Conservation (phyloP, 179 eudicot genomes). For the Gypsophila paniculata region DNA sequence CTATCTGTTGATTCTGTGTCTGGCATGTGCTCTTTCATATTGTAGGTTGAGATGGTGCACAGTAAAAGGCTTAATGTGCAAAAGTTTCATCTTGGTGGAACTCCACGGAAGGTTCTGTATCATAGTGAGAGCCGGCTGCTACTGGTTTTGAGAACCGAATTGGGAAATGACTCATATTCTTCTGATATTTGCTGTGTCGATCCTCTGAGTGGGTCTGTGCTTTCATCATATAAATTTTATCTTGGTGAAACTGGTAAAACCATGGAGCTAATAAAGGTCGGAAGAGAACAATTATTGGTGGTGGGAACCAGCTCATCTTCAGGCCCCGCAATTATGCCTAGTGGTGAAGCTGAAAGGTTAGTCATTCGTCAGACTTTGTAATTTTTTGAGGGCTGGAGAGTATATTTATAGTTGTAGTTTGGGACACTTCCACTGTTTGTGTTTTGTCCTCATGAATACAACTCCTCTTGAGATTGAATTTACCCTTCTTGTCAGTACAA, state of each 20-base stretch:
- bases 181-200: slow-evolving; percentile 92
- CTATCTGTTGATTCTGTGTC: slow-evolving; percentile 1
- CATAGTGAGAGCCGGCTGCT: slow-evolving; percentile 82
- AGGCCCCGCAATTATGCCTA: slow-evolving; percentile 92
- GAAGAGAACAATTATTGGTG: slow-evolving; percentile 69
- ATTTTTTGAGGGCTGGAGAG: not conserved
- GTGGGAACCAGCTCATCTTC: slow-evolving; percentile 81
- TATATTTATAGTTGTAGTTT: not conserved
- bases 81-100: slow-evolving; percentile 88
- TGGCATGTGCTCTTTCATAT: slow-evolving; percentile 18
- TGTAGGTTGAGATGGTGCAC: slow-evolving; percentile 91
- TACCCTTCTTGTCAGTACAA: slow-evolving; percentile 43
- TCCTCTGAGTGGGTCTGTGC: slow-evolving; percentile 78
- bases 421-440: slow-evolving; percentile 4
- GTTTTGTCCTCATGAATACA: not conserved
- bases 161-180: slow-evolving; percentile 56
- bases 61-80: slow-evolving; percentile 95
- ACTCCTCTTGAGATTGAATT: not conserved
- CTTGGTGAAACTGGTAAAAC: slow-evolving; percentile 87
- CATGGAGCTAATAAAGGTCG: slow-evolving; percentile 77
- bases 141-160: slow-evolving; percentile 83
- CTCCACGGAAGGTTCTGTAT: slow-evolving; percentile 86
- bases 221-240: slow-evolving; percentile 69
- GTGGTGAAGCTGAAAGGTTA: slow-evolving; percentile 97
- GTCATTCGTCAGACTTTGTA: slow-evolving; percentile 11